phyloP scores from a whole-genome alignment of 1,284 basidiomycete genomes.

The Leccinum pachyderme region DNA sequence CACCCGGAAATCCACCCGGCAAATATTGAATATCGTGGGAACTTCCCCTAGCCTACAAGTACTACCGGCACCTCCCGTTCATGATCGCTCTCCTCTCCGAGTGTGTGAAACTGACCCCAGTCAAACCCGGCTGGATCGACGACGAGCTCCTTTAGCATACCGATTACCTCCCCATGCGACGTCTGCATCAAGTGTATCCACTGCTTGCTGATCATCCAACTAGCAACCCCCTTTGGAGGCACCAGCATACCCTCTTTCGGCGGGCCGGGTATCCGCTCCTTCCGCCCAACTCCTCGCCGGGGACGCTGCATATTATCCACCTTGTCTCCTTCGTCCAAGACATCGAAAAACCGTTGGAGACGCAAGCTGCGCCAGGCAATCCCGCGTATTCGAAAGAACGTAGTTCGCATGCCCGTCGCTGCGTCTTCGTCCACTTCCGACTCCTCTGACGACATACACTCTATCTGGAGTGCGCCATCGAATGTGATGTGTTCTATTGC shows the following conservation, averaged over 20 bases:
- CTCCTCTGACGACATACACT: constrained; percentile 79
- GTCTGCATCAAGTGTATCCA: constrained; percentile 48
- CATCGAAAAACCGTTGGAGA: constrained; percentile 53
- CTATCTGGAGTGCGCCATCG: constrained; percentile 63
- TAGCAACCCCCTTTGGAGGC: constrained; percentile 59
- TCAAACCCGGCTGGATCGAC: constrained; percentile 48
- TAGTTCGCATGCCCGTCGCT: constrained; percentile 21
- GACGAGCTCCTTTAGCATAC: constrained; percentile 42
- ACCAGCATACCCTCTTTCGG: constrained; percentile 55
- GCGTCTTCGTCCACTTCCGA: constrained; percentile 52
- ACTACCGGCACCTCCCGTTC: constrained; percentile 17
- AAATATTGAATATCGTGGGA: constrained; percentile 11
- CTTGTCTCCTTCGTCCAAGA: constrained; percentile 57
- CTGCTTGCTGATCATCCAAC: constrained; percentile 73
- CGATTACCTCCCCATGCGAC: constrained; percentile 46
- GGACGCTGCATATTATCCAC: constrained; percentile 45
- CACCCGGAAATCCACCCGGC: neutral
- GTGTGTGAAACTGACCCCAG: constrained; percentile 41
- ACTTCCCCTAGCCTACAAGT: constrained; percentile 1
- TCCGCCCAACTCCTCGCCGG: constrained; percentile 54
- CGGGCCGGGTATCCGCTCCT: constrained; percentile 52
- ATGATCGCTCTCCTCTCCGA: constrained; percentile 59
- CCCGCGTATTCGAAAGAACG: constrained; percentile 51
- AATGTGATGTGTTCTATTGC: constrained; percentile 58
- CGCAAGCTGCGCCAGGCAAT: constrained; percentile 62